Base-by-base conservation (phyloP, 768 basidiomycete genomes). In the Naematelia encephala region DNA sequence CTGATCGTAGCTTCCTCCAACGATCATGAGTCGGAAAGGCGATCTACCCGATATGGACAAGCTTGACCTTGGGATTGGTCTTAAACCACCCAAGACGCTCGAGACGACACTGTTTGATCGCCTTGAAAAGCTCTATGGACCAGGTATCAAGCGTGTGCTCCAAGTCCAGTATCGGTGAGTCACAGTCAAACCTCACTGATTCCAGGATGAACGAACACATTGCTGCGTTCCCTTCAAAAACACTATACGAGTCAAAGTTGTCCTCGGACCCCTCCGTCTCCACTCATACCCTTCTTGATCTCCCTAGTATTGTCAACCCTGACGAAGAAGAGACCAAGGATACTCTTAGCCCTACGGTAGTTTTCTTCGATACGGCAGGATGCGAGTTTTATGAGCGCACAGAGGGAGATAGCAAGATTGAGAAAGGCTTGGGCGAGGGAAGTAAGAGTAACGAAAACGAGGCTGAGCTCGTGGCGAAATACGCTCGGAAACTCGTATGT, bases 371-470 rank as follows among this genome's bases (percentile, higher is more conserved):
- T 72, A 99, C 92, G 0, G 85, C 89, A 2, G 91, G 92, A 0
- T 92, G 90, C 66, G 91, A 96, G 73, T 94, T 90, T 69, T 96
- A 86, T 68, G 96, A 98, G 73, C 80, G 90, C 14, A 86, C 83
- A 0, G 86, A 87, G 56, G 60, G 44, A 2, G 58, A 14, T 13
- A 52, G 34, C 8, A 29, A 45, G 11, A 16, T 39, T 8, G 13
- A 46, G 25, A 48, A 51, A 42, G 50, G 51, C 43, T 21, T 82
- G n/a, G 89, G 91, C 68, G 92, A 94, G 68, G 92, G 91, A 0
- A 93, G 90, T 63, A 83, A 87, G 62, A 87, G 85, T 66, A 99
- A 99, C 68, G 93, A 94, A 79, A 98, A 99, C 69, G 96, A 99
- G 69, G 91, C 87, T 0, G 85, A 82, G 11, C 83, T 96, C 10